Conservation (phyloP, 2,329 filamentous ascomycete species). For the Aspergillus clavatus region DNA sequence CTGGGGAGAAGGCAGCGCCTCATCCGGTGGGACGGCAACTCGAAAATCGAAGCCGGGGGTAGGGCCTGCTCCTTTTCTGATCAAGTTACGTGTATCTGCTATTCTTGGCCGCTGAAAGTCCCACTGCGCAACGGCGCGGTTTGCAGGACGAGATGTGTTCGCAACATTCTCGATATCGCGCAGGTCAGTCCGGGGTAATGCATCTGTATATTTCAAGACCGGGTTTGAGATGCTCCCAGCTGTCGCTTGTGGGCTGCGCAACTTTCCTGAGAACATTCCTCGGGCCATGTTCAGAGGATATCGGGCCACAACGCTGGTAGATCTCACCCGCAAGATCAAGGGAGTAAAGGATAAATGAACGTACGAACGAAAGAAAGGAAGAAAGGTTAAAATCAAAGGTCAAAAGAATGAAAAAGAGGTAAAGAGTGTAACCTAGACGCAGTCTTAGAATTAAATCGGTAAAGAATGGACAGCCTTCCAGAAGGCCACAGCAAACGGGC, state of each 20-base stretch:
- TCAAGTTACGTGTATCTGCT: constrained; percentile 14
- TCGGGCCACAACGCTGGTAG: background rate
- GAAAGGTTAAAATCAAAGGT: constrained; percentile 5
- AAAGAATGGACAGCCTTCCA: constrained; percentile 40
- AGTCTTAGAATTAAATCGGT: constrained; percentile 14
- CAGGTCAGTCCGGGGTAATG: constrained; percentile 29
- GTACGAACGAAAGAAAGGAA: constrained; percentile 2
- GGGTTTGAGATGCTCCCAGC: constrained; percentile 31
- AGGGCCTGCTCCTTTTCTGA: constrained; percentile 12
- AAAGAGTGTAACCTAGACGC: constrained; percentile 10
- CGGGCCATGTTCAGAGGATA: constrained; percentile 23
- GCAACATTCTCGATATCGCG: constrained; percentile 13
- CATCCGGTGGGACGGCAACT: constrained; percentile 24
- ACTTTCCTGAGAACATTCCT: constrained; percentile 26
- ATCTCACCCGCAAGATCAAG: background rate
- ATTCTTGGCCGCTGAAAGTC: constrained; percentile 19
- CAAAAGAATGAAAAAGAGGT: constrained; percentile 1
- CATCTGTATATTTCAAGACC: constrained; percentile 29
- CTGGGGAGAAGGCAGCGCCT: constrained; percentile 15
- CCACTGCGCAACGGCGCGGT: constrained; percentile 10
- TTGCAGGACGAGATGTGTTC: constrained; percentile 8
- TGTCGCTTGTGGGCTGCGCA: constrained; percentile 22
- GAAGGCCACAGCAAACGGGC: constrained; percentile 25
- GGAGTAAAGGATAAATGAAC: constrained; percentile 12
- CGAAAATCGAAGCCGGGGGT: constrained; percentile 28